Base-by-base conservation (phyloP, 2,329 filamentous ascomycete species). In the Scedosporium apiospermum region DNA sequence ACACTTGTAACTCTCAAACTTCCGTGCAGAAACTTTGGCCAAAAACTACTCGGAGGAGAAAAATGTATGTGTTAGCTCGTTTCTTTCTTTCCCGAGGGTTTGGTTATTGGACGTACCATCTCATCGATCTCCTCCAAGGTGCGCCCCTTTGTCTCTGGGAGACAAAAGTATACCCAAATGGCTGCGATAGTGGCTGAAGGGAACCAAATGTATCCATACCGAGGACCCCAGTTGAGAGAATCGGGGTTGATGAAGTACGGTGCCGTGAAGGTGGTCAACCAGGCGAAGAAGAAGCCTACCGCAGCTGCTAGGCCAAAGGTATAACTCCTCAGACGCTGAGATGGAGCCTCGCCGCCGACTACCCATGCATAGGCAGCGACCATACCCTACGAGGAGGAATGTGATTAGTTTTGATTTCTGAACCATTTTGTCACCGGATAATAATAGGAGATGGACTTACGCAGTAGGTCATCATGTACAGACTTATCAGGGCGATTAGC, bases 181-280 rank as follows among this genome's bases (percentile, higher is more conserved):
- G 42, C 23, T 9, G 18, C 44, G 46, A 63, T 41, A 3, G 60
- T 58, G 27, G 67, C 68, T 18, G 66, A 69, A 3, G 69, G 70
- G 59, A 70, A 77, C 80, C 80, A 83, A 64, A 82, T 80, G 61
- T 78, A 82, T 3, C 80, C 76, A 64, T 82, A 82, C 64, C 77
- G 74, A 0, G 80, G 79, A 2, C 70, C 80, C 80, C 80, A 83
- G 63, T 80, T 77, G 61, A 83, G 69, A 3, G 76, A 69, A 21
- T 72, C 71, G 0, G 79, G 78, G 65, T 82, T 82, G 67, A 82
- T 81, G 66, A 82, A 83, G 68, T 82, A 82, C 1, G 79, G 80
- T 3, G 80, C 78, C 0, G 80, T 82, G 65, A 82, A 82, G 0
- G 78, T 80, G 0, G 78, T 77, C 4, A 78, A 72, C 79, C 80